Evolutionary conservation across 192 early-diverging fungal genomes (phyloP).

Genomic region (Backusella sp.): DNA sequence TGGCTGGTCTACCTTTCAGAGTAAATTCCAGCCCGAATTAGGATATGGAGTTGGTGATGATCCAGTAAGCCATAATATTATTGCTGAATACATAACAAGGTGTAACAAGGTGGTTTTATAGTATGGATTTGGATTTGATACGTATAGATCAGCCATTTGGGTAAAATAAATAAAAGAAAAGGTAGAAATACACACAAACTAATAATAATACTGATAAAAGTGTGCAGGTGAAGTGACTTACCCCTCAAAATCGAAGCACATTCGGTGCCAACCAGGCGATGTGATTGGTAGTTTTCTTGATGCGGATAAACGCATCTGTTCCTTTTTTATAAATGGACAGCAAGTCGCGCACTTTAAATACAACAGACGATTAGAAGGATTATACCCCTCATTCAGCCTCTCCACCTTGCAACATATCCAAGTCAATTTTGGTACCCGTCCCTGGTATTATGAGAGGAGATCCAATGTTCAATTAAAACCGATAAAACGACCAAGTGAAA

Average conservation of each 20-base stretch:
- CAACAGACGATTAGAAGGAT: slow-evolving; percentile 18
- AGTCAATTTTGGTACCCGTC: slow-evolving; percentile 64
- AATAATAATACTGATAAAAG: slow-evolving; percentile 20
- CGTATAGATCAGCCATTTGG: slow-evolving; percentile 68
- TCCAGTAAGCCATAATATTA: slow-evolving; percentile 31
- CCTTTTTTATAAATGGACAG: slow-evolving; percentile 64
- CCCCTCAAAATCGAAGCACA: slow-evolving; percentile 34
- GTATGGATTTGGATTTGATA: slow-evolving; percentile 76
- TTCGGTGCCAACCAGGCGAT: slow-evolving; percentile 55
- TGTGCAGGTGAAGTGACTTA: slow-evolving; percentile 34
- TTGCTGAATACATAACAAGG: background rate
- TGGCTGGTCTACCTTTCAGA: slow-evolving; percentile 66
- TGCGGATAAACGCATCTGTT: slow-evolving; percentile 57
- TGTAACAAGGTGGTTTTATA: slow-evolving; percentile 7
- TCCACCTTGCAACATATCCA: slow-evolving; percentile 69
- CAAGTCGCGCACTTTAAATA: slow-evolving; percentile 44
- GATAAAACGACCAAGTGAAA: slow-evolving; percentile 5
- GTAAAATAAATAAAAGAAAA: slow-evolving; percentile 40
- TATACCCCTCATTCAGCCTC: slow-evolving; percentile 71
- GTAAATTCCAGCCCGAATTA: slow-evolving; percentile 68
- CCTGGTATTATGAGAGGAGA: slow-evolving; percentile 31
- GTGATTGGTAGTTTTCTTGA: slow-evolving; percentile 55
- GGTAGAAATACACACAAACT: background rate
- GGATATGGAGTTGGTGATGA: slow-evolving; percentile 74
- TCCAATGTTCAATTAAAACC: background rate